Percentiles rank a stretch among this genome's conserved stretches.
Conservation (phyloP, 2,329 filamentous ascomycete species). For the Colletotrichum gigasporum region DNA sequence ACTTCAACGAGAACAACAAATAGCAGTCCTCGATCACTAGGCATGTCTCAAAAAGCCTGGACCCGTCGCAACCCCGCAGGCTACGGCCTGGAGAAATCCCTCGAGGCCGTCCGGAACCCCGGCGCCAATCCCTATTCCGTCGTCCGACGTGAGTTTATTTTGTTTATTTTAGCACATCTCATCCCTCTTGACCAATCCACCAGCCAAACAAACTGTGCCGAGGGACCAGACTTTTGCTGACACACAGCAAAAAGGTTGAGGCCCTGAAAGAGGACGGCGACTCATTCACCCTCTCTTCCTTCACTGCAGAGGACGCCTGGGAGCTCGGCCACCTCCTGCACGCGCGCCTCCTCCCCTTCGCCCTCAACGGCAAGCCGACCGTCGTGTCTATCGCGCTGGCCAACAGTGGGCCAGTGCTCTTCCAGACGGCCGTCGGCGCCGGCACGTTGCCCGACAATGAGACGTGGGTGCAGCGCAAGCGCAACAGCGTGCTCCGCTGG, state of each 20-base stretch:
- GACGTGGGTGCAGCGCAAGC: slow-evolving; percentile 75
- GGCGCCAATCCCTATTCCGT: slow-evolving; percentile 29
- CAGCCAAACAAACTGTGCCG: no score
- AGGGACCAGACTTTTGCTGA: no score
- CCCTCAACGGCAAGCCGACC: slow-evolving; percentile 50
- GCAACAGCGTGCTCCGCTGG: slow-evolving; percentile 76
- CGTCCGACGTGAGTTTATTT: slow-evolving; percentile 31
- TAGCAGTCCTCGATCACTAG: no score
- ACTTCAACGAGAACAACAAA: background rate
- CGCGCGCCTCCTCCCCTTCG: slow-evolving; percentile 65
- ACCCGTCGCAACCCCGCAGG: slow-evolving; percentile 39
- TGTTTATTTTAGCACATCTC: no score
- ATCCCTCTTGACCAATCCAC: no score
- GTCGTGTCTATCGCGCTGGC: slow-evolving; percentile 73
- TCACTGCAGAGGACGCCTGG: slow-evolving; percentile 73
- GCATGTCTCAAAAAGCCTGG: slow-evolving; percentile 43
- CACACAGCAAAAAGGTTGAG: no score
- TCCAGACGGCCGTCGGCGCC: slow-evolving; percentile 73
- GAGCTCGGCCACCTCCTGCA: slow-evolving; percentile 72
- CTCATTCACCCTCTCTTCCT: slow-evolving; percentile 58
- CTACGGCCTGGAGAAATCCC: slow-evolving; percentile 37
- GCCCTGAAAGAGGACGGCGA: slow-evolving; percentile 47
- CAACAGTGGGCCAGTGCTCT: slow-evolving; percentile 68
- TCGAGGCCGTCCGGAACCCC: slow-evolving; percentile 36
- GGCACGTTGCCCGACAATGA: slow-evolving; percentile 79